Evolutionary conservation across 2,329 filamentous ascomycete genomes (phyloP).

Genomic region (Arthrobotrys pseudoclavata): DNA sequence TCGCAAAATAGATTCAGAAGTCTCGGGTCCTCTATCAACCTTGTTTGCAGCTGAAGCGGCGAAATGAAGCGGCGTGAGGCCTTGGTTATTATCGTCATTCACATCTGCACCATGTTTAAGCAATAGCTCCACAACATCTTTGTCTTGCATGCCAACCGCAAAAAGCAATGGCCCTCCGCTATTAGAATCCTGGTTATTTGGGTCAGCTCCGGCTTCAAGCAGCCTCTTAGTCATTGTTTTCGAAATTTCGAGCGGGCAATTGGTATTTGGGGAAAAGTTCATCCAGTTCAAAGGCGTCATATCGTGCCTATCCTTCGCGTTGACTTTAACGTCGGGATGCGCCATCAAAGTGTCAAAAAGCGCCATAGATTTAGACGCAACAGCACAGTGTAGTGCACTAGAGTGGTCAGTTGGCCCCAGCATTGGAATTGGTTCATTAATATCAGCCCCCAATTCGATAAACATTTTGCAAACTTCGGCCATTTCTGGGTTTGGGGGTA

Average conservation of each 20-base stretch:
- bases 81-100: constrained; percentile 54
- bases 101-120: constrained; percentile 59
- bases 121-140: constrained; percentile 59
- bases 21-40: constrained; percentile 36
- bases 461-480: constrained; percentile 34
- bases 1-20: constrained; percentile 38
- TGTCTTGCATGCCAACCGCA: constrained; percentile 58
- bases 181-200: constrained; percentile 56
- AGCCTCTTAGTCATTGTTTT: constrained; percentile 50
- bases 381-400: constrained; percentile 32
- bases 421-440: constrained; percentile 35
- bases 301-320: constrained; percentile 37
- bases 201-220: constrained; percentile 52
- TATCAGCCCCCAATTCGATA: constrained; percentile 40
- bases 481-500: constrained; percentile 33
- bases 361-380: constrained; percentile 33
- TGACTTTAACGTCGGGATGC: constrained; percentile 34
- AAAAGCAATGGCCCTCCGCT: constrained; percentile 48
- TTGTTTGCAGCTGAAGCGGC: constrained; percentile 26
- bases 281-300: constrained; percentile 51
- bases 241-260: constrained; percentile 43
- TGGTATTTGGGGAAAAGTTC: constrained; percentile 28
- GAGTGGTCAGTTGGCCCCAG: constrained; percentile 17
- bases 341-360: constrained; percentile 41
- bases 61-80: constrained; percentile 37